Conservation (phyloP, 345 rosid genomes). For the Crucihimalaya himalaica region DNA sequence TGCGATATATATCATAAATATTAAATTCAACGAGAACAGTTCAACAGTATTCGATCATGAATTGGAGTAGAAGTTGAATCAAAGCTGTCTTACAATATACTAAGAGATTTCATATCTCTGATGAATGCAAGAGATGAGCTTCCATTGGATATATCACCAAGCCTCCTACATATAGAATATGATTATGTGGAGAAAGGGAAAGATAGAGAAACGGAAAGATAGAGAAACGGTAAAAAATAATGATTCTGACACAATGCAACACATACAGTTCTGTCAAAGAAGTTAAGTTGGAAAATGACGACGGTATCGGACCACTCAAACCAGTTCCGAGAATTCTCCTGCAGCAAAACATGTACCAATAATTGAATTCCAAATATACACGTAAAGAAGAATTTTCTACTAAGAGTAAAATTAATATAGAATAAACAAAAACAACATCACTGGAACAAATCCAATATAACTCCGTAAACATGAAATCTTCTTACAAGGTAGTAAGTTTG, state of each 20-base stretch:
- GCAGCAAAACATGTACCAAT: slow-evolving; percentile 23
- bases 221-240: neutral
- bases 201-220: slow-evolving; percentile 8
- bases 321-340: slow-evolving; percentile 65
- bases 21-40: slow-evolving; percentile 4
- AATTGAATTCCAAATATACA: neutral
- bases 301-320: slow-evolving; percentile 62
- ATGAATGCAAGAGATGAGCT: slow-evolving; percentile 58
- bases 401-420: neutral
- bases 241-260: slow-evolving; percentile 11
- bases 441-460: neutral
- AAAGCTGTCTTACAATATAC: slow-evolving; percentile 46
- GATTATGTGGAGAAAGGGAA: neutral
- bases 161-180: slow-evolving; percentile 49
- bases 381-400: neutral
- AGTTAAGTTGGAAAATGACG: slow-evolving; percentile 56
- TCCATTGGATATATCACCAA: slow-evolving; percentile 62
- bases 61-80: slow-evolving; percentile 1
- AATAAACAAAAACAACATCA: neutral
- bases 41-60: slow-evolving; percentile 4
- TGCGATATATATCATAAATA: slow-evolving; percentile 29
- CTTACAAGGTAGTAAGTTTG: slow-evolving; percentile 51
- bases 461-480: neutral
- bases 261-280: slow-evolving; percentile 62
- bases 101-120: slow-evolving; percentile 51